A percentile compares a stretch with the other conserved stretches of the same genome.
phyloP scores from a whole-genome alignment of 106 monocot genomes.

The Agapanthus africanus region DNA sequence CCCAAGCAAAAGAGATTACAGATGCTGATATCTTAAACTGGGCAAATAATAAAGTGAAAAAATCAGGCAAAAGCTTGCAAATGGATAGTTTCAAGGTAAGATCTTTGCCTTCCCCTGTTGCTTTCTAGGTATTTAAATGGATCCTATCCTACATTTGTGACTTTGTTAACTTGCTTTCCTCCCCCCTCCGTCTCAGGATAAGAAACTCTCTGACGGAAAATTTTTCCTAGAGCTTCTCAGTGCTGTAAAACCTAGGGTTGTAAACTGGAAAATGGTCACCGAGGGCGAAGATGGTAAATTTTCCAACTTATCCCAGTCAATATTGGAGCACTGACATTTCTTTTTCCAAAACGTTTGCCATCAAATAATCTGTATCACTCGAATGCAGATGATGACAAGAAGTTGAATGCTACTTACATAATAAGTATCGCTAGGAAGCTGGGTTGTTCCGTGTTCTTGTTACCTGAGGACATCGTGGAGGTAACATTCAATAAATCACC shows the following conservation, averaged over 20 bases:
- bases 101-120: background rate
- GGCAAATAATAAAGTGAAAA: conserved; percentile 75
- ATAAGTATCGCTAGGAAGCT: conserved; percentile 50
- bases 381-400: conserved; percentile 44
- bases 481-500: conserved; percentile 9
- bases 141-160: too few relatives aligned
- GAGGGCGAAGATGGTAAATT: conserved; percentile 53
- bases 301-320: background rate
- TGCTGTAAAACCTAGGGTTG: conserved; percentile 52
- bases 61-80: conserved; percentile 43
- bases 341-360: background rate
- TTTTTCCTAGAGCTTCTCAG: conserved; percentile 75
- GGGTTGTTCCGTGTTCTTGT: conserved; percentile 42
- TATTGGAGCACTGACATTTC: background rate
- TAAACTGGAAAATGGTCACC: conserved; percentile 62
- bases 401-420: conserved; percentile 45
- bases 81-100: conserved; percentile 88
- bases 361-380: background rate
- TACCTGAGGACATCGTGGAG: conserved; percentile 52
- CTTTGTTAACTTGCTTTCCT: background rate
- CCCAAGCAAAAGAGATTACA: conserved; percentile 72
- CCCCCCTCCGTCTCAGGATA: conserved; percentile 31
- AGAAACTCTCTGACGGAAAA: conserved; percentile 39
- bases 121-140: background rate
- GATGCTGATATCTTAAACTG: conserved; percentile 80